Evolutionary conservation across 1,139 yeast genomes (phyloP).

Genomic region (Debaryomyces udenii): DNA sequence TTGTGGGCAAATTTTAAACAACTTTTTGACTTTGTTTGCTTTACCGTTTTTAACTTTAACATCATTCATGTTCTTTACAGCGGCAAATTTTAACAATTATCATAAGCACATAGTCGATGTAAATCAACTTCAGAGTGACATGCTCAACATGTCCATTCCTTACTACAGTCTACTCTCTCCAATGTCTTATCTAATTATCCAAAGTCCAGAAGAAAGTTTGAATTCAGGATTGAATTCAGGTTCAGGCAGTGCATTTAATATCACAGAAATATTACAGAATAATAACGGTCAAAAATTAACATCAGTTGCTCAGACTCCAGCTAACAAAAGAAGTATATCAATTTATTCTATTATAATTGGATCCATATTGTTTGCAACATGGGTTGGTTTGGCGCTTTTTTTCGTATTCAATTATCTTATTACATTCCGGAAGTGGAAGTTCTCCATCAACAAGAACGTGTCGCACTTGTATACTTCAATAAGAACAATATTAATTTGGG

Average conservation of each 20-base stretch:
- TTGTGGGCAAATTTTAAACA: slow-evolving; percentile 37
- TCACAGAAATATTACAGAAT: background rate
- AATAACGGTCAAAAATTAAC: background rate
- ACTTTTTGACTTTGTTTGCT: slow-evolving; percentile 41
- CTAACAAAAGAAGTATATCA: slow-evolving; percentile 13
- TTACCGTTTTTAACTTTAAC: slow-evolving; percentile 51
- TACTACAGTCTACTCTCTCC: slow-evolving; percentile 31
- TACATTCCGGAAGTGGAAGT: slow-evolving; percentile 21
- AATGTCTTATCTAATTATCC: background rate
- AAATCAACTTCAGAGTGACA: slow-evolving; percentile 22
- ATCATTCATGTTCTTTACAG: slow-evolving; percentile 36
- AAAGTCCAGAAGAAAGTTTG: background rate
- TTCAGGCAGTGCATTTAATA: too few species aligned
- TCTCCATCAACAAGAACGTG: slow-evolving; percentile 26
- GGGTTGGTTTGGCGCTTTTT: slow-evolving; percentile 32
- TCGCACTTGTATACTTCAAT: slow-evolving; percentile 50
- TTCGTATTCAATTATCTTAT: slow-evolving; percentile 38
- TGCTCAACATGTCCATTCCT: slow-evolving; percentile 31
- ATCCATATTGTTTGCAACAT: slow-evolving; percentile 35
- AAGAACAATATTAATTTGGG: slow-evolving; percentile 51
- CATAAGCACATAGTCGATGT: slow-evolving; percentile 16
- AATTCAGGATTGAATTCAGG: background rate
- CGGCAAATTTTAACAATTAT: slow-evolving; percentile 15
- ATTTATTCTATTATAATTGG: slow-evolving; percentile 28
- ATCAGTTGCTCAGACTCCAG: background rate